Conservation (phyloP, 1,284 basidiomycete genomes). For the Meripilus lineatus region DNA sequence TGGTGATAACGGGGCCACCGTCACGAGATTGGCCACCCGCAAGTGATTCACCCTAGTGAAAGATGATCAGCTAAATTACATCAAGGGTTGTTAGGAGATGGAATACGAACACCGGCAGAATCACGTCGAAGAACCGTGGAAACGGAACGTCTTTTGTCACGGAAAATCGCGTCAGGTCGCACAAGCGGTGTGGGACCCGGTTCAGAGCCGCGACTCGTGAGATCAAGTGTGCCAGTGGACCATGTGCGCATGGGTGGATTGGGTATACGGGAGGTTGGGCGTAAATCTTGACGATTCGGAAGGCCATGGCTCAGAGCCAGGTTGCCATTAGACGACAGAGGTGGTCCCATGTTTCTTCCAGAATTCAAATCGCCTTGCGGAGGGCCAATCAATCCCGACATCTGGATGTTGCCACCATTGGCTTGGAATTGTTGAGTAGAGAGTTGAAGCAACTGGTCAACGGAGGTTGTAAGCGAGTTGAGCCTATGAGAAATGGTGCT, state of each 20-base stretch:
- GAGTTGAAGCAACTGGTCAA: conserved; percentile 76
- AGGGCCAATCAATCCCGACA: conserved; percentile 22
- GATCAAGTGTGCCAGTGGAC: conserved; percentile 73
- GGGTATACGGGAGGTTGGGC: conserved; percentile 49
- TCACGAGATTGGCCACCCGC: conserved; percentile 53
- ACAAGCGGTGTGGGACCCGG: conserved; percentile 22
- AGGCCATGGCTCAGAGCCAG: conserved; percentile 50
- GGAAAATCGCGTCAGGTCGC: conserved; percentile 30
- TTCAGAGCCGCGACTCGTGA: conserved; percentile 50
- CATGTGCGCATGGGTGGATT: conserved; percentile 74
- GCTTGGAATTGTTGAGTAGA: conserved; percentile 67
- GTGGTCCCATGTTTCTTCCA: conserved; percentile 18
- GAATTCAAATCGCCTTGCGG: conserved; percentile 2
- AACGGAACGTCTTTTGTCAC: conserved; percentile 74
- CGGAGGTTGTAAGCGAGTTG: conserved; percentile 79
- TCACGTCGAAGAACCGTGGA: conserved; percentile 66
- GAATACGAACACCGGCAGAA: conserved; percentile 59
- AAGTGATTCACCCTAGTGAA: conserved; percentile 51
- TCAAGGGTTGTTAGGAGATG: conserved; percentile 6
- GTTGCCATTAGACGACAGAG: conserved; percentile 34
- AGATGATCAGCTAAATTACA: conserved; percentile 21
- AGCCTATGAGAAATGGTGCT: conserved; percentile 75
- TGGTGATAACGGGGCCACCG: conserved; percentile 82
- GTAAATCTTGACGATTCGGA: conserved; percentile 55
- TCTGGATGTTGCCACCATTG: conserved; percentile 24